Evolutionary conservation across 352 stramenopile genomes (phyloP).

Genomic region (Salisapilia sapeloensis): DNA sequence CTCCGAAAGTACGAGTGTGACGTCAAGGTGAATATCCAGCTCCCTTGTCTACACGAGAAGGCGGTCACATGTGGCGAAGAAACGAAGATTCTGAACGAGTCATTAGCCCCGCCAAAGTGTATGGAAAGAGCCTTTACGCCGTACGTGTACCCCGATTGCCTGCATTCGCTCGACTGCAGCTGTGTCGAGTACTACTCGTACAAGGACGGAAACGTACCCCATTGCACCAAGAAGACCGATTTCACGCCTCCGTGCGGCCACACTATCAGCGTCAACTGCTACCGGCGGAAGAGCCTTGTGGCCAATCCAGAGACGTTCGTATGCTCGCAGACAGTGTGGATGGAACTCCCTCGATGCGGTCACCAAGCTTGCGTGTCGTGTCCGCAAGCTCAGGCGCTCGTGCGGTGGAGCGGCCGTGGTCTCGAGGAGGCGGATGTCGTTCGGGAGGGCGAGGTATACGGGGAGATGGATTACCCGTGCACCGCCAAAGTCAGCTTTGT

Average conservation of each 20-base stretch:
- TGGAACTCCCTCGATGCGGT: conserved; percentile 42
- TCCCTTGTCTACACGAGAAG: conserved; percentile 46
- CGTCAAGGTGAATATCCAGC: conserved; percentile 22
- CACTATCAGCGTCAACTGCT: conserved; percentile 32
- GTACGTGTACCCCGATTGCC: conserved; percentile 54
- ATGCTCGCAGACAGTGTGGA: conserved; percentile 29
- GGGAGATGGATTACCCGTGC: conserved; percentile 53
- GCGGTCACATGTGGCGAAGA: conserved; percentile 29
- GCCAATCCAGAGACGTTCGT: conserved; percentile 12
- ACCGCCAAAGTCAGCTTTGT: conserved; percentile 34
- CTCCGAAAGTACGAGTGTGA: conserved; percentile 40
- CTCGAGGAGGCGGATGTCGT: conserved; percentile 21
- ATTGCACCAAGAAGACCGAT: conserved; percentile 34
- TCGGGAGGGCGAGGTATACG: conserved; percentile 38
- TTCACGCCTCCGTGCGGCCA: conserved; percentile 55
- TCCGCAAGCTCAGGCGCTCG: conserved; percentile 17
- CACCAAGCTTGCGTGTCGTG: conserved; percentile 35
- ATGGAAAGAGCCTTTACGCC: conserved; percentile 33
- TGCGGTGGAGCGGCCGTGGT: conserved; percentile 22
- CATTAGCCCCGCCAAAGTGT: conserved; percentile 24
- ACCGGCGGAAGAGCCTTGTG: conserved; percentile 19
- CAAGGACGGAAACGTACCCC: conserved; percentile 14
- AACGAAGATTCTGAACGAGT: conserved; percentile 15
- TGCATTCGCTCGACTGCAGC: conserved; percentile 37
- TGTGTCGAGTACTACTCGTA: conserved; percentile 50